Evolutionary conservation across 495 filamentous ascomycete genomes (phyloP), one percentile per base, ranked within the genome.

Genomic region (Letharia columbiana): DNA sequence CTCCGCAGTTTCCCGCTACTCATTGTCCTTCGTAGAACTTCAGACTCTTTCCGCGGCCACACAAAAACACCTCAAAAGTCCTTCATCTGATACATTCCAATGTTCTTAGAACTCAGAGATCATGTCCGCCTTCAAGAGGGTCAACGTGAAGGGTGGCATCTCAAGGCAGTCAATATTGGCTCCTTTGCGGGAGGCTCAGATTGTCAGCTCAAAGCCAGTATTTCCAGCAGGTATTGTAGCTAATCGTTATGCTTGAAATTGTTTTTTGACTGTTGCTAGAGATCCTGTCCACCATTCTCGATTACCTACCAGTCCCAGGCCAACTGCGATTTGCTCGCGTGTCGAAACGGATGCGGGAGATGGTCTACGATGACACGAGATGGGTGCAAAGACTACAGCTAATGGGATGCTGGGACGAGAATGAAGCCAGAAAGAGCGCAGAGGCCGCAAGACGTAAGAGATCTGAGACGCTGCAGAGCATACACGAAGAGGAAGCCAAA

Each of bases 311-410:
- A 41, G 82, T 95, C 47, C 78, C 87, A 64, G 93, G 96, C 71
- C 86, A 94, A 52, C 80, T 97, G 67, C 85, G 86, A 62, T 92
- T 90, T 73, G 94, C 94, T n/a, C 87, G 88, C 40, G 88, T 89
- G 40, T 97, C 91, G 63, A 88, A 85, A 74, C 89, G 91, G 57
- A 86, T 96, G 82, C 89, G 88, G 69, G 94, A 99, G 75, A 99
- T 99, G 92, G 95, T 95, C 15, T 98, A 98, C 78, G 95, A 99
- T 80, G 94, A 99, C 75, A 89, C 91, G 28, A 84, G 93, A 78
- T 99, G 94, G 94, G 88, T 97, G 58, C 86, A 89, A 63, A 83
- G 86, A 66, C 77, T 99, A 42, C 86, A 88, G 71, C 82, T 80
- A 40, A 96, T 99, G 84, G 91, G 88, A 9, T 88, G 90, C 70